These are phyloP conservation scores for Ustilago loliicola DNA, from an alignment of 1,284 basidiomycete species.

Conservation along the genomic window DNA sequence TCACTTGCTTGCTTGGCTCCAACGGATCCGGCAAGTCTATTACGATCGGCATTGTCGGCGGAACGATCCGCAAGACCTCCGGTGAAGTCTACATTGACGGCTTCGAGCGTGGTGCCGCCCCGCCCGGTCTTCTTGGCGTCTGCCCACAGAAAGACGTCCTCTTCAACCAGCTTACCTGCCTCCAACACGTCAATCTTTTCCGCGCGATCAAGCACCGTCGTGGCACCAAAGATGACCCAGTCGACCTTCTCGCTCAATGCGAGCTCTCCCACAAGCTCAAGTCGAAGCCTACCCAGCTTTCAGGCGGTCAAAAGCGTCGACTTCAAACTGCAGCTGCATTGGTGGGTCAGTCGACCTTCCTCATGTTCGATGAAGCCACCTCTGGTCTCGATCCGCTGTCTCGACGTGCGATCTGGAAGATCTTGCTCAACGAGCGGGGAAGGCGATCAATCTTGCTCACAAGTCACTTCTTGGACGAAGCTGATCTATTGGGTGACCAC, in stretches of 20 bases:
- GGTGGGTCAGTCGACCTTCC: slow-evolving; percentile 80
- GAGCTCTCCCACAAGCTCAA: slow-evolving; percentile 79
- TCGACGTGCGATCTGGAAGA: slow-evolving; percentile 81
- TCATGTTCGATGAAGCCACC: slow-evolving; percentile 81
- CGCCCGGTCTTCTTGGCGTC: slow-evolving; percentile 79
- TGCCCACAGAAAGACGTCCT: slow-evolving; percentile 87
- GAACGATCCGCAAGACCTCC: slow-evolving; percentile 75
- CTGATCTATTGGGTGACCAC: slow-evolving; percentile 81
- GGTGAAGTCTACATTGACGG: slow-evolving; percentile 77
- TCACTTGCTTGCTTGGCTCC: slow-evolving; percentile 79
- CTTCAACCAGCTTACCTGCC: slow-evolving; percentile 81
- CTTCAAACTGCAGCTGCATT: slow-evolving; percentile 83
- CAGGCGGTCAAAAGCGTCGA: slow-evolving; percentile 85
- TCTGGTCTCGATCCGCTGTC: slow-evolving; percentile 85
- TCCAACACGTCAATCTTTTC: slow-evolving; percentile 82
- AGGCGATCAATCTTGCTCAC: slow-evolving; percentile 79
- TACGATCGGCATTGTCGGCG: slow-evolving; percentile 78
- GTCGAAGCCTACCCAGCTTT: slow-evolving; percentile 77
- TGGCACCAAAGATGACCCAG: slow-evolving; percentile 66
- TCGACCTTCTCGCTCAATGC: slow-evolving; percentile 71
- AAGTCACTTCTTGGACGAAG: slow-evolving; percentile 82
- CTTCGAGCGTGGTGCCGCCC: slow-evolving; percentile 58
- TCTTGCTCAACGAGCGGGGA: slow-evolving; percentile 76
- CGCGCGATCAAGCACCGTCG: slow-evolving; percentile 79
- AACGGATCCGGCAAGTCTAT: slow-evolving; percentile 84